Percentiles rank a stretch among this genome's conserved stretches.
phyloP scores from a whole-genome alignment of 1,284 basidiomycete genomes.

The Coniferiporia weirii region DNA sequence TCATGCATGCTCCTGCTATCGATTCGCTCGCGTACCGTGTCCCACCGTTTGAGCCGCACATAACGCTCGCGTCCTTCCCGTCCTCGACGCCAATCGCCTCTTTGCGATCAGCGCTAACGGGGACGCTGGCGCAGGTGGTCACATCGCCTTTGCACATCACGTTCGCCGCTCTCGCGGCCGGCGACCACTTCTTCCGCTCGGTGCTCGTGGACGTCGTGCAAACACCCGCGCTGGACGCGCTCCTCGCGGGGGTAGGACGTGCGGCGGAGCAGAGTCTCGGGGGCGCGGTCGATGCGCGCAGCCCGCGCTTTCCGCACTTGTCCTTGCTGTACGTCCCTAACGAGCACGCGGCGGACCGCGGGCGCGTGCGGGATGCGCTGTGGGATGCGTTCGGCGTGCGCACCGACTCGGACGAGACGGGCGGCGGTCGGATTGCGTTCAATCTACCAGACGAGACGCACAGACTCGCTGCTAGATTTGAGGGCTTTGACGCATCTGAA shows the following conservation, averaged over 20 bases:
- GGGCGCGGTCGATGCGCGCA: slow-evolving; percentile 33
- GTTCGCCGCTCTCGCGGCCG: slow-evolving; percentile 52
- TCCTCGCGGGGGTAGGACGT: slow-evolving; percentile 45
- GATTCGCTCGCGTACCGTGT: slow-evolving; percentile 38
- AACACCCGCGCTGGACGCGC: slow-evolving; percentile 38
- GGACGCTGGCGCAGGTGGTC: slow-evolving; percentile 20
- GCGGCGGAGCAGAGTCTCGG: slow-evolving; percentile 25
- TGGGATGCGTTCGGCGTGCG: slow-evolving; percentile 30
- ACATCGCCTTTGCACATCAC: slow-evolving; percentile 29
- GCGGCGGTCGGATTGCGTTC: slow-evolving; percentile 10
- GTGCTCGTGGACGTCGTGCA: slow-evolving; percentile 52
- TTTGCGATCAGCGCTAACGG: slow-evolving; percentile 39
- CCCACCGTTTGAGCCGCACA: slow-evolving; percentile 58
- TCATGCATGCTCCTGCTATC: slow-evolving; percentile 38
- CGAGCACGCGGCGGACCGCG: slow-evolving; percentile 41
- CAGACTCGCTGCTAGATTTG: slow-evolving; percentile 24
- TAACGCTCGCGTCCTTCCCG: slow-evolving; percentile 58
- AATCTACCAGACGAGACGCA: neutral
- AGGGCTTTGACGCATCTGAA: slow-evolving; percentile 44
- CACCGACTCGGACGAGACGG: slow-evolving; percentile 23
- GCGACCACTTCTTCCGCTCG: slow-evolving; percentile 62
- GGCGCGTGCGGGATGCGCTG: slow-evolving; percentile 32
- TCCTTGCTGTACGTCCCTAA: slow-evolving; percentile 68
- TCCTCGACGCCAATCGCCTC: slow-evolving; percentile 25
- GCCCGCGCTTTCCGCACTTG: slow-evolving; percentile 60